Conservation (phyloP, 352 stramenopile species). For the Phytophthora kernoviae region DNA sequence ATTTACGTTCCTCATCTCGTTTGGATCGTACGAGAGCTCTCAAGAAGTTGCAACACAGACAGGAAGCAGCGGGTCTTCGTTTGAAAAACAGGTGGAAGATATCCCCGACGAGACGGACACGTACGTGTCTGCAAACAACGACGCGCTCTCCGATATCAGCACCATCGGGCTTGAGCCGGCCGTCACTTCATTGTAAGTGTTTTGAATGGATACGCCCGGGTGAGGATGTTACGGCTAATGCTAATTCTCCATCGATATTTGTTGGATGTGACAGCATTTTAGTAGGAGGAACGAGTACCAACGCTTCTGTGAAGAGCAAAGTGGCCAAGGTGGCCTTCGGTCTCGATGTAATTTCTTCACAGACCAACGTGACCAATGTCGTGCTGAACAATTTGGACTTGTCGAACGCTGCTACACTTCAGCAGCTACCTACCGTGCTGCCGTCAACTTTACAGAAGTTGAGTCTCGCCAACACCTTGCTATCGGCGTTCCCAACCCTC, state of each 20-base stretch:
- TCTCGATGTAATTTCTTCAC: constrained; percentile 29
- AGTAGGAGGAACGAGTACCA: constrained; percentile 23
- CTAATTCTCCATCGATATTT: not conserved
- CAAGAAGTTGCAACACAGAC: constrained; percentile 13
- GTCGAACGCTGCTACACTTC: constrained; percentile 17
- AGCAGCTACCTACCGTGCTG: constrained; percentile 29
- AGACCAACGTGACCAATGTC: constrained; percentile 33
- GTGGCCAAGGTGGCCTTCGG: constrained; percentile 38
- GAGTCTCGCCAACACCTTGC: constrained; percentile 37
- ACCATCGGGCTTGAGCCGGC: constrained; percentile 28
- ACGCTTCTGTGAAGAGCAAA: constrained; percentile 37
- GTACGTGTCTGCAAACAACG: constrained; percentile 42
- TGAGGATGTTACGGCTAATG: not conserved
- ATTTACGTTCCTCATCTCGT: constrained; percentile 67
- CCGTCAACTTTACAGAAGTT: constrained; percentile 26
- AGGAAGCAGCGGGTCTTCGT: constrained; percentile 16
- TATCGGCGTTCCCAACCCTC: constrained; percentile 33
- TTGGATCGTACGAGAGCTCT: constrained; percentile 43
- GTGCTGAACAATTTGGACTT: constrained; percentile 41
- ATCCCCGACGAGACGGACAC: constrained; percentile 25
- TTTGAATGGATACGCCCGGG: not conserved
- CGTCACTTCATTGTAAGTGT: constrained; percentile 32
- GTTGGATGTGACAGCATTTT: constrained; percentile 22
- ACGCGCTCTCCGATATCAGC: constrained; percentile 32
- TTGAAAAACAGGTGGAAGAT: constrained; percentile 12